Evolutionary conservation across 768 basidiomycete species (phyloP).

Genomic region (Kwoniella botswanensis): DNA sequence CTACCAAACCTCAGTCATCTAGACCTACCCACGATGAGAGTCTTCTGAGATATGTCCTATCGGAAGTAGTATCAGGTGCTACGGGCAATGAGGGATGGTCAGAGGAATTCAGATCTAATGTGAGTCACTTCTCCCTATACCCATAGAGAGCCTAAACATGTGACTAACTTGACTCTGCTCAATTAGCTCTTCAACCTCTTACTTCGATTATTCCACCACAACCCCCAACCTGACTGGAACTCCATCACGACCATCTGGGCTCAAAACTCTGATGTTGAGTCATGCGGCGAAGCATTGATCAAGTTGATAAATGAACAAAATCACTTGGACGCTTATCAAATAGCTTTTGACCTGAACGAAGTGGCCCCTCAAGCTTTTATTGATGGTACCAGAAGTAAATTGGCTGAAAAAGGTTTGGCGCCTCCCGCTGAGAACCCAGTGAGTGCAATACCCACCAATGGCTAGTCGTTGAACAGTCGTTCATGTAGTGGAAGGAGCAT

Average conservation of each 20-base stretch:
- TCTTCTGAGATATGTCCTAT: slow-evolving; percentile 87
- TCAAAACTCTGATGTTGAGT: slow-evolving; percentile 74
- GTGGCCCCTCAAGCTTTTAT: slow-evolving; percentile 93
- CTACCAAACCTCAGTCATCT: slow-evolving; percentile 58
- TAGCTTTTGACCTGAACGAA: slow-evolving; percentile 93
- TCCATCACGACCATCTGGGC: slow-evolving; percentile 85
- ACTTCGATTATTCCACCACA: slow-evolving; percentile 80
- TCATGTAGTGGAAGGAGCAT: not conserved
- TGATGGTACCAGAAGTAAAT: slow-evolving; percentile 66
- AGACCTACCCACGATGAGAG: slow-evolving; percentile 71
- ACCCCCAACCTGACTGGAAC: slow-evolving; percentile 71
- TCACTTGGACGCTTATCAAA: slow-evolving; percentile 83
- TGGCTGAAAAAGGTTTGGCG: slow-evolving; percentile 33
- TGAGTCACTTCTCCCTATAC: slow-evolving; percentile 31
- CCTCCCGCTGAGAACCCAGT: slow-evolving; percentile 27
- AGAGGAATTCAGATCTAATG: slow-evolving; percentile 54
- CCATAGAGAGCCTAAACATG: too few species aligned
- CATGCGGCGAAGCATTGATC: slow-evolving; percentile 38
- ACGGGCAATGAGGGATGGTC: slow-evolving; percentile 68
- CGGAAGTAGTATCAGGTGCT: slow-evolving; percentile 85
- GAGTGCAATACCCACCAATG: not conserved
- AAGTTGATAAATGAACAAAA: slow-evolving; percentile 58
- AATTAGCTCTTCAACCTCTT: slow-evolving; percentile 59
- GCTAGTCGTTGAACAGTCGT: not conserved
- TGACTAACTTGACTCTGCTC: not conserved